Conservation (phyloP, 768 basidiomycete genomes). For the Xerocomellus intermedius region DNA sequence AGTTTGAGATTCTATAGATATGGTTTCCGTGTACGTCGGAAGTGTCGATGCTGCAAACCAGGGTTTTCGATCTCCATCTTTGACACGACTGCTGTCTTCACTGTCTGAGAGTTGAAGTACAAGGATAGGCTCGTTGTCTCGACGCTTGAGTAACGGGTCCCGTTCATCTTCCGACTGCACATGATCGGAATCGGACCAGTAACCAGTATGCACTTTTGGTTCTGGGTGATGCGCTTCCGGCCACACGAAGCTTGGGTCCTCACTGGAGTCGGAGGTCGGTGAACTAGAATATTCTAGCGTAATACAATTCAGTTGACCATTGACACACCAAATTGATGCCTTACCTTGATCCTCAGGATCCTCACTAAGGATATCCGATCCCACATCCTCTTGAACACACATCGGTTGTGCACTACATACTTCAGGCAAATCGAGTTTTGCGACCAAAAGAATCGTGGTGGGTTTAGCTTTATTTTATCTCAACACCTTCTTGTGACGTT, state of each 20-base stretch:
- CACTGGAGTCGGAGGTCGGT: constrained; percentile 8
- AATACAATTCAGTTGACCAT: not conserved
- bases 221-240: constrained; percentile 4
- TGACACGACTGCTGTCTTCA: constrained; percentile 2
- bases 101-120: constrained; percentile 20
- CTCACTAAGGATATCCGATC: not conserved
- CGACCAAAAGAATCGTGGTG: constrained; percentile 15
- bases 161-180: constrained; percentile 19
- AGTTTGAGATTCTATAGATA: constrained; percentile 28
- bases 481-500: constrained; percentile 34
- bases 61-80: constrained; percentile 2
- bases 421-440: constrained; percentile 17
- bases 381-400: not conserved
- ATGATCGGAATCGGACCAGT: constrained; percentile 24
- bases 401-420: not conserved
- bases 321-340: not conserved
- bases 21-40: constrained; percentile 45
- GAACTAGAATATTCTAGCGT: constrained; percentile 10
- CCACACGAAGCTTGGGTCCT: constrained; percentile 11
- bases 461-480: constrained; percentile 36
- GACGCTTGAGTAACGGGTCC: constrained; percentile 13
- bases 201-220: constrained; percentile 19
- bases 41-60: constrained; percentile 41
- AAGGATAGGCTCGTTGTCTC: constrained; percentile 11
- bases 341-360: constrained; percentile 14